These are phyloP conservation scores for Pyrenochaeta sp. DNA, from an alignment of 2,329 filamentous ascomycete species.

Conservation along the genomic window DNA sequence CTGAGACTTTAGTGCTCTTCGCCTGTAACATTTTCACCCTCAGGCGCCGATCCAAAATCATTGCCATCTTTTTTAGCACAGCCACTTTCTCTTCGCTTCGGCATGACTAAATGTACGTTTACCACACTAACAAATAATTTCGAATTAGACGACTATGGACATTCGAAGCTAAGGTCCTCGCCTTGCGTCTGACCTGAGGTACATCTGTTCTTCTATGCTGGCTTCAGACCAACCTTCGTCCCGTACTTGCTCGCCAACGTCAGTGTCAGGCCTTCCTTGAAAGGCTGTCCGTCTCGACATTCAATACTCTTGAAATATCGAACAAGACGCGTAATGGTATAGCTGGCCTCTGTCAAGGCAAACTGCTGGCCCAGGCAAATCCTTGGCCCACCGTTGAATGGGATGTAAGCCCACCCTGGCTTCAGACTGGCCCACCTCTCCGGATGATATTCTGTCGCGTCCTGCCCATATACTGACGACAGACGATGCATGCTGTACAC, in stretches of 20 bases:
- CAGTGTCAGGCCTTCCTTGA: background rate
- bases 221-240: background rate
- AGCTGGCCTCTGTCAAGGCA: conserved; percentile 18
- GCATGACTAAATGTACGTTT: background rate
- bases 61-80: background rate
- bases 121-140: background rate
- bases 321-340: conserved; percentile 16
- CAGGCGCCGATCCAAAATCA: background rate
- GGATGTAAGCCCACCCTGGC: conserved; percentile 24
- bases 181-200: background rate
- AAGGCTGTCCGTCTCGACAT: background rate
- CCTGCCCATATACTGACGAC: conserved; percentile 49
- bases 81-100: background rate
- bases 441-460: conserved; percentile 54
- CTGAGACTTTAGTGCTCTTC: background rate
- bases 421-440: conserved; percentile 31
- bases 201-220: background rate
- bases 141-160: background rate
- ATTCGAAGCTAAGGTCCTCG: background rate
- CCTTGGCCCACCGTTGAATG: conserved; percentile 20
- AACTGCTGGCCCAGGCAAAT: conserved; percentile 17
- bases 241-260: background rate
- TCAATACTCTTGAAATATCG: conserved; percentile 4
- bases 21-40: background rate
- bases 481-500: conserved; percentile 57